Percentiles rank a stretch among this genome's conserved stretches.
These are phyloP conservation scores for Pyrenophora seminiperda DNA, from an alignment of 2,329 filamentous ascomycete species.

Conservation along the genomic window DNA sequence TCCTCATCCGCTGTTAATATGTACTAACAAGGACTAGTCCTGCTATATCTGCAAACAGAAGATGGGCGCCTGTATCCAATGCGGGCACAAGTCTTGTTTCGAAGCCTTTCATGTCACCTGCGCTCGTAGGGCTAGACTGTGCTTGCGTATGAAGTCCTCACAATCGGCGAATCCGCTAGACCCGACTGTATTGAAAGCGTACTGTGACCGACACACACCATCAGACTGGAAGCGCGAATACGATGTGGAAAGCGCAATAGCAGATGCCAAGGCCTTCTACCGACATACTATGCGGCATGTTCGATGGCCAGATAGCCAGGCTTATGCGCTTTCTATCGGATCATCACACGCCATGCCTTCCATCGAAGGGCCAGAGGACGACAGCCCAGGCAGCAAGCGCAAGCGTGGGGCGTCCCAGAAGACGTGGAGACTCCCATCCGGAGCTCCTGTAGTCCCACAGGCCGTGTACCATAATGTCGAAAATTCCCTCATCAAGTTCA, in stretches of 20 bases:
- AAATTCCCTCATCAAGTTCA: slow-evolving; percentile 79
- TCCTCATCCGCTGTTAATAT: background rate
- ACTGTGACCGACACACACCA: slow-evolving; percentile 94
- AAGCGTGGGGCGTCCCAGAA: slow-evolving; percentile 63
- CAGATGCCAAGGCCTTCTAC: slow-evolving; percentile 86
- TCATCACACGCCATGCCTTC: slow-evolving; percentile 65
- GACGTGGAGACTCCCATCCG: slow-evolving; percentile 90
- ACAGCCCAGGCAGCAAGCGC: slow-evolving; percentile 63
- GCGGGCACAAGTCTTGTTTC: slow-evolving; percentile 96
- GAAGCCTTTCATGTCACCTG: slow-evolving; percentile 98
- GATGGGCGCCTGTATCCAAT: slow-evolving; percentile 99
- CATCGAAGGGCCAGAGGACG: slow-evolving; percentile 54
- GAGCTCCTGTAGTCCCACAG: slow-evolving; percentile 90
- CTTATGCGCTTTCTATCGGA: slow-evolving; percentile 79
- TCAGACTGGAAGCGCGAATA: slow-evolving; percentile 87
- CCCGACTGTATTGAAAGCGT: slow-evolving; percentile 84
- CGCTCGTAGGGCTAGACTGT: slow-evolving; percentile 83
- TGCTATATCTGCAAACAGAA: slow-evolving; percentile 97
- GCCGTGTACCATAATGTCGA: slow-evolving; percentile 87
- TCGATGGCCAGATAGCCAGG: slow-evolving; percentile 90
- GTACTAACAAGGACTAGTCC: slow-evolving; percentile 49
- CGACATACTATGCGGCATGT: slow-evolving; percentile 85
- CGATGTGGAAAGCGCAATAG: slow-evolving; percentile 77
- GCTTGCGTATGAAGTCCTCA: slow-evolving; percentile 94
- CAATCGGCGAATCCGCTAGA: slow-evolving; percentile 79